Percentiles rank a stretch among this genome's conserved stretches.
These are phyloP conservation scores for Raddia distichophylla DNA, from an alignment of 176 grass and related monocot species.

Conservation along the genomic window DNA sequence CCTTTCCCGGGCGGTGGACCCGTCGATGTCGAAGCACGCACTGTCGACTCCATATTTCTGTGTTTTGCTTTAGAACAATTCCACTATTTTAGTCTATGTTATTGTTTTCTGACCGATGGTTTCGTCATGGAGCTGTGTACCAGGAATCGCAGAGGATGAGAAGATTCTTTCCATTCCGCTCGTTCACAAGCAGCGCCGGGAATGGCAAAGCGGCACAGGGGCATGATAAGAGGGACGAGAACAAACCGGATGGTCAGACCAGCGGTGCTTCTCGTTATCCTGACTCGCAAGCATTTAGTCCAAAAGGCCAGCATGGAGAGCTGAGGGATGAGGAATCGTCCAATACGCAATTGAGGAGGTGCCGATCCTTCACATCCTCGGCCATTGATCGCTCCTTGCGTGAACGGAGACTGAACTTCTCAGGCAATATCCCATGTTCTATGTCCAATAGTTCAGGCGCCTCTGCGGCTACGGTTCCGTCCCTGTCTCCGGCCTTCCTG, in stretches of 20 bases:
- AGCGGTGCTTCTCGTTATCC: slow-evolving; percentile 27
- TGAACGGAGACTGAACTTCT: slow-evolving; percentile 42
- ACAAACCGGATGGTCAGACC: slow-evolving; percentile 23
- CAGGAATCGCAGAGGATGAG: slow-evolving; percentile 47
- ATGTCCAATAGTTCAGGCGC: slow-evolving; percentile 38
- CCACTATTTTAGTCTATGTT: not conserved
- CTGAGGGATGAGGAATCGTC: slow-evolving; percentile 40
- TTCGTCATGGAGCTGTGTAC: slow-evolving; percentile 21
- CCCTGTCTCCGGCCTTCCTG: too few relatives aligned
- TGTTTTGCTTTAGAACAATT: slow-evolving; percentile 5
- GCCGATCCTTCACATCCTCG: slow-evolving; percentile 55
- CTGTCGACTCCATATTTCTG: not conserved
- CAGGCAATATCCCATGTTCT: slow-evolving; percentile 30
- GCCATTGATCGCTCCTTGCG: slow-evolving; percentile 31
- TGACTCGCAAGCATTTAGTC: slow-evolving; percentile 40
- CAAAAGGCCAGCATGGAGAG: slow-evolving; percentile 32
- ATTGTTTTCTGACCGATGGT: not conserved
- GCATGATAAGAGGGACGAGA: slow-evolving; percentile 44
- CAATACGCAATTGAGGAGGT: slow-evolving; percentile 53
- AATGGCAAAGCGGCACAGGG: slow-evolving; percentile 9
- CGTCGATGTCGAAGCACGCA: not conserved
- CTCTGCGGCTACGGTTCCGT: not conserved
- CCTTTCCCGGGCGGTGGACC: too few relatives aligned
- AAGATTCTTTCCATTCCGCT: slow-evolving; percentile 74
- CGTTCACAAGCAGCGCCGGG: slow-evolving; percentile 49